Evolutionary conservation across 208 protist genomes (phyloP), one percentile per base, ranked within the genome.

Genomic region (Leishmania aethiopica): DNA sequence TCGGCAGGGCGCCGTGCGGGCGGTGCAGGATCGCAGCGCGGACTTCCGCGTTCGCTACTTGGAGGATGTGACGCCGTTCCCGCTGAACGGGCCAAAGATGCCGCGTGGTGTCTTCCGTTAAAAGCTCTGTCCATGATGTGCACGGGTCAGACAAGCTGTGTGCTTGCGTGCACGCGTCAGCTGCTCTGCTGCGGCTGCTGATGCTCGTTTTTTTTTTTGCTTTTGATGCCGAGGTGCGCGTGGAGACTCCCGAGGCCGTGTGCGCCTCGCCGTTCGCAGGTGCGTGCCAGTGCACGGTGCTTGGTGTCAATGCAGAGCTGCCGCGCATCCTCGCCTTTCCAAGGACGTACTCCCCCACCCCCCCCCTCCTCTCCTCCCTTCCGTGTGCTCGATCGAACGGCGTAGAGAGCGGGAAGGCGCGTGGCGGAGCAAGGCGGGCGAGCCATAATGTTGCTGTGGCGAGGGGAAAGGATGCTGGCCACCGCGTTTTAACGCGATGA

Each of bases 21-120:
- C 95, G 4, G 92, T 97, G 64, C 91, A 95, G 83, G 95, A 97
- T 79, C 91, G 95, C 76, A 88, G 84, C 17, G 84, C 86, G 25
- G 91, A 96, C 40, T 97, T 93, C 79, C 59, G 88, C 5, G 93
- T 97, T 78, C 86, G 93, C 47, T 96, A 96, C 79, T 85, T 97
- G 71, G 95, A 97, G 83, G 95, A 97, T 81, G 96, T 97, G 77
- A 97, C 95, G 5, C 95, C 95, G n/a, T 94, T 97, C 74, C 95
- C 95, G 51, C 84, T 95, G 67, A 97, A 97, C 59, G 95, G 95
- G 17, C 95, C 95, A 0, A 95, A 96, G 87, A 97, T 97, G 95
- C 95, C 95, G 32, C 86, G 88, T 45, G 94, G 92, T 55, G 92
- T 96, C 53, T 97, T 97, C 81, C 86, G 89, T 47, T 97, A 88